Evolutionary conservation across 441 rosid species (phyloP), one percentile per base, ranked within the genome.

Genomic region (Adansonia madagascariensis): DNA sequence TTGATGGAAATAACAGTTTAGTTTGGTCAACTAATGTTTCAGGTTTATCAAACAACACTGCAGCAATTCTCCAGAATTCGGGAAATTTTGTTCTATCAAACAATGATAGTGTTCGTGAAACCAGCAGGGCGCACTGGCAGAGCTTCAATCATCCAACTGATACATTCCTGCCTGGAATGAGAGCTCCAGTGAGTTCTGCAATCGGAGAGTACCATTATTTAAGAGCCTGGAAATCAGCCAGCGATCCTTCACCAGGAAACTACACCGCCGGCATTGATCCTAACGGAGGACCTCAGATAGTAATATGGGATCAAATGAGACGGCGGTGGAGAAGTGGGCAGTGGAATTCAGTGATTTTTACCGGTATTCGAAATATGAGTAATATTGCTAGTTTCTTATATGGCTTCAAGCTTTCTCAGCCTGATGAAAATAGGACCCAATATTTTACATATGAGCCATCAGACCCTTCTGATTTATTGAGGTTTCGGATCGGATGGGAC

Each of bases 291-390:
- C 97, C 97, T 3, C 95, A 94, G 86, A 85, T 93, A 15, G 91
- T 93, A 41, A 80, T 91, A 39, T 92, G 98, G 98, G 87, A 90
- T 39, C 31, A 78, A 1, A 62, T 71, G 9, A 84, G 39, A 7
- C 85, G 97, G 68, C 59, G 82, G 65, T 95, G 99, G 99, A 84
- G 99, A 84, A 95, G 98, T 14, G 98, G 97, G 5, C 89, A 88
- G 3, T 95, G 99, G 99, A 85, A 88, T 53, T 88, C 84, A 0
- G 77, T 72, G 3, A 77, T 87, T 0, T 95, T 95, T 61, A 89
- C 88, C 0, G 99, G 99, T 12, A 78, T 95, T 2, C 95, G 94
- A 0, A 60, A 31, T n/a, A 95, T 88, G 97, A 49, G 80, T 44
- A 3, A 11, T 31, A 4, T 69, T 0, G 74, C 89, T 2, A 90